phyloP scores from a whole-genome alignment of 31 red algal species.

The Porphyra umbilicalis region DNA sequence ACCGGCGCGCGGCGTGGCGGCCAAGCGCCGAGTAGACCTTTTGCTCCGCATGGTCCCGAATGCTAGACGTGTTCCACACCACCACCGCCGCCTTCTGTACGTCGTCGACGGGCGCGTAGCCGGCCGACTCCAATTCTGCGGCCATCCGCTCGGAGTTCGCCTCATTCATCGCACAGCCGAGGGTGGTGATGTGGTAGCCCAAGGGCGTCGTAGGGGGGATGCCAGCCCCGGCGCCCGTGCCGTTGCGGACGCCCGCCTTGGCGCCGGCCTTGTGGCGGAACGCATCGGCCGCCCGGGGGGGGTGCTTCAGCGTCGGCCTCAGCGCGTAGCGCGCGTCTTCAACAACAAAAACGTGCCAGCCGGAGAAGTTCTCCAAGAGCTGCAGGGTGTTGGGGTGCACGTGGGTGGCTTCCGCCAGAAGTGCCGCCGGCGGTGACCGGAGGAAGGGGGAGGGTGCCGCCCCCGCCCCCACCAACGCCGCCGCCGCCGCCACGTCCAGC shows the following conservation, averaged over 20 bases:
- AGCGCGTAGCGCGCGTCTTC: constrained; percentile 53
- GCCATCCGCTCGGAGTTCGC: constrained; percentile 94
- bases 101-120: constrained; percentile 45
- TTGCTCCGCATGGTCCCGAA: constrained; percentile 97
- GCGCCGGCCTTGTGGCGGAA: background rate
- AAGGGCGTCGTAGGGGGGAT: constrained; percentile 21
- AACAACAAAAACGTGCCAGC: constrained; percentile 73
- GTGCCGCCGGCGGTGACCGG: constrained; percentile 13
- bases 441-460: constrained; percentile 7
- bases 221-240: constrained; percentile 6
- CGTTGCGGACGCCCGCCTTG: background rate
- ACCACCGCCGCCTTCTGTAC: constrained; percentile 57
- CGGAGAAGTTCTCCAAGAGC: constrained; percentile 25
- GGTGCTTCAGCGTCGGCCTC: constrained; percentile 23
- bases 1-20: constrained; percentile 50
- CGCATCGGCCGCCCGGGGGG: constrained; percentile 3
- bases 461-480: constrained; percentile 19
- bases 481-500: constrained; percentile 11
- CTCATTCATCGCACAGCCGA: constrained; percentile 97
- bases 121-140: constrained; percentile 43
- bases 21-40: constrained; percentile 86
- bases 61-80: constrained; percentile 94
- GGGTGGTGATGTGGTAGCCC: constrained; percentile 58
- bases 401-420: constrained; percentile 35
- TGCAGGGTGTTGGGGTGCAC: constrained; percentile 28